Evolutionary conservation across 23 red algal genomes (phyloP).

Genomic region (Gracilaria vermiculophylla): DNA sequence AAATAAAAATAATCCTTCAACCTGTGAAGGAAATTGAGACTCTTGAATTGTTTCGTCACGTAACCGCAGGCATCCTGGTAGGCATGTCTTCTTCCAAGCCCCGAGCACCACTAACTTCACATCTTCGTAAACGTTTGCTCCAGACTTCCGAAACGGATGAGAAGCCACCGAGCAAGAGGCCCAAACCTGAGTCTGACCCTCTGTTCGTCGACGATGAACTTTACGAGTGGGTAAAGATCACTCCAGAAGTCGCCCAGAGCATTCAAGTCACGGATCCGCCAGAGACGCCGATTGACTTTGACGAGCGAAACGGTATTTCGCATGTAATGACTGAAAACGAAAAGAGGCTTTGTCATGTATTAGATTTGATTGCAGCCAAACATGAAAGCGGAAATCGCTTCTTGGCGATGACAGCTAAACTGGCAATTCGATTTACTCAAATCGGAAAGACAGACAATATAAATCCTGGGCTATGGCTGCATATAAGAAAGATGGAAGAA

Average conservation of each 20-base stretch:
- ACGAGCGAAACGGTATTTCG: neutral
- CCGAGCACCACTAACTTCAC: conserved; percentile 6
- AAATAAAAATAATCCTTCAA: no score
- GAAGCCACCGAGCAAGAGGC: neutral
- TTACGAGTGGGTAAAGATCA: conserved; percentile 12
- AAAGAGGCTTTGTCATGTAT: conserved; percentile 25
- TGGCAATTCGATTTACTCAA: conserved; percentile 22
- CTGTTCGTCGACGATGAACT: neutral
- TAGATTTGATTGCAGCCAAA: conserved; percentile 12
- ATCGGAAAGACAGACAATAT: conserved; percentile 14
- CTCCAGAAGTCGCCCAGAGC: neutral
- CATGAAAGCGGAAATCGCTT: conserved; percentile 14
- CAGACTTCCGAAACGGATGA: neutral
- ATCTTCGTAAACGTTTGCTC: conserved; percentile 8
- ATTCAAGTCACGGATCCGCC: neutral
- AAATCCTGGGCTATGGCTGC: conserved; percentile 51
- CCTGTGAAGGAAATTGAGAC: no score
- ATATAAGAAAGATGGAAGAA: conserved; percentile 29
- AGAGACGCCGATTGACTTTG: neutral
- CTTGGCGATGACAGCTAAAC: conserved; percentile 14
- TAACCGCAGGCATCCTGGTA: neutral
- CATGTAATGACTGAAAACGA: neutral
- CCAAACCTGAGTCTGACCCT: neutral
- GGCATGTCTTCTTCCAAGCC: neutral
- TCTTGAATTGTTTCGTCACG: no score